These are phyloP conservation scores for Plectosphaerella plurivora DNA, from an alignment of 2,329 filamentous ascomycete genomes.

Conservation along the genomic window DNA sequence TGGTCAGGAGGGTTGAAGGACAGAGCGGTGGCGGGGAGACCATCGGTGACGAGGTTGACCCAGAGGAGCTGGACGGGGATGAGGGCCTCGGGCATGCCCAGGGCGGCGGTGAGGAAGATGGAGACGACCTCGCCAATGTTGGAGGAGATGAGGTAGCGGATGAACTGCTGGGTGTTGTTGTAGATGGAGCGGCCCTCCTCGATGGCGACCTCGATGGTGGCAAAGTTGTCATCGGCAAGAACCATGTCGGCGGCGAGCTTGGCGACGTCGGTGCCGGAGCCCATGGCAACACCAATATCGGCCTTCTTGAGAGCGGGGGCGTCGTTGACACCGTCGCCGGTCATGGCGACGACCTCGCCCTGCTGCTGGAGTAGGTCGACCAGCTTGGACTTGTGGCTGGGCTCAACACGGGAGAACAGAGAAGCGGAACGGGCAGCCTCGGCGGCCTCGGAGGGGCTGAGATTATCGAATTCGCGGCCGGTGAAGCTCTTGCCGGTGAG, in stretches of 20 bases:
- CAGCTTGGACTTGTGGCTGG: slow-evolving; percentile 93
- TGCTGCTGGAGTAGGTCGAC: slow-evolving; percentile 92
- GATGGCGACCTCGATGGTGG: slow-evolving; percentile 91
- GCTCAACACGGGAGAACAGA: slow-evolving; percentile 94
- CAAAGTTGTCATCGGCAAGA: slow-evolving; percentile 96
- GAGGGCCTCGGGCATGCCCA: slow-evolving; percentile 95
- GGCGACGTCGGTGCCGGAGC: slow-evolving; percentile 92
- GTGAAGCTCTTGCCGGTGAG: slow-evolving; percentile 91
- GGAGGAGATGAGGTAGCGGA: slow-evolving; percentile 96
- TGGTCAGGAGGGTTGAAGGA: slow-evolving; percentile 99
- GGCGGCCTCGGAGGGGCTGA: slow-evolving; percentile 74
- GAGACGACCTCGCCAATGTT: slow-evolving; percentile 99
- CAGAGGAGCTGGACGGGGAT: slow-evolving; percentile 96
- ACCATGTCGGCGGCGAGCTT: slow-evolving; percentile 99
- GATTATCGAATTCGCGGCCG: slow-evolving; percentile 86
- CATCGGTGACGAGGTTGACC: slow-evolving; percentile 98
- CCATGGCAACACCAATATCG: slow-evolving; percentile 98
- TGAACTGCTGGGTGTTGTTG: slow-evolving; percentile 99
- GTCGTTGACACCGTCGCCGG: slow-evolving; percentile 97
- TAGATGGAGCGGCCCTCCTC: slow-evolving; percentile 98
- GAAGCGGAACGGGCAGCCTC: slow-evolving; percentile 81
- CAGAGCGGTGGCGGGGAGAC: slow-evolving; percentile 89
- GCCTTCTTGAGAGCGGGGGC: slow-evolving; percentile 97
- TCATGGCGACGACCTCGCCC: slow-evolving; percentile 97
- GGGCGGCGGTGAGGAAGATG: slow-evolving; percentile 93